These are phyloP conservation scores for Trametes cinnabarina DNA, from an alignment of 768 basidiomycete genomes.

Conservation along the genomic window DNA sequence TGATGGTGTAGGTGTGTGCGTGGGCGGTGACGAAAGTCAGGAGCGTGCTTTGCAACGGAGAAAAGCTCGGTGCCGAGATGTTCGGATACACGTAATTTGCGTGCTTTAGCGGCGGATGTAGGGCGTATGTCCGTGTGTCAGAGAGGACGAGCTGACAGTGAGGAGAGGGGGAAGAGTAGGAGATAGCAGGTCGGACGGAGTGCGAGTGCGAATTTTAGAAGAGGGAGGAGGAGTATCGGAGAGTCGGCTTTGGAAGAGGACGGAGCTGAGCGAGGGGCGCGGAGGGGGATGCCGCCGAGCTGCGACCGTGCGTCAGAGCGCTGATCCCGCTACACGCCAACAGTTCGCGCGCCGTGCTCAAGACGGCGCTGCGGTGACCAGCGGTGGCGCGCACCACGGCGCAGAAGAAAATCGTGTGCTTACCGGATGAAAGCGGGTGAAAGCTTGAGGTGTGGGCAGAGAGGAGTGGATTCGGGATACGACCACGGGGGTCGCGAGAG, in stretches of 20 bases:
- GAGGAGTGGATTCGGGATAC: no score
- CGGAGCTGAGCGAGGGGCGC: not conserved
- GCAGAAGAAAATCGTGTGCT: conserved; percentile 10
- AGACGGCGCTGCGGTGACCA: no score
- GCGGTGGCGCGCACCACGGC: not conserved
- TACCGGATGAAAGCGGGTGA: not conserved
- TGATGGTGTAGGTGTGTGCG: not conserved
- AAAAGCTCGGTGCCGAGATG: conserved; percentile 1
- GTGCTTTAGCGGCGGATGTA: not conserved
- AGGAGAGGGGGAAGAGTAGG: conserved; percentile 1
- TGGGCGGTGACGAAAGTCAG: conserved; percentile 10
- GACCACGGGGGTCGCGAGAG: not conserved
- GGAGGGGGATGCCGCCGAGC: not conserved
- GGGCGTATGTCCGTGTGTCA: not conserved
- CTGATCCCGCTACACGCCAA: no score
- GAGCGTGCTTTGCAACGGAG: not conserved
- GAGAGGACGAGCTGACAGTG: not conserved
- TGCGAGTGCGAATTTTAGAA: not conserved
- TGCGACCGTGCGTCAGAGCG: conserved; percentile 1
- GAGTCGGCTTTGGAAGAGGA: not conserved
- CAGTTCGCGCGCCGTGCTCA: no score
- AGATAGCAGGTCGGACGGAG: not conserved
- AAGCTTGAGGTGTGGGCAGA: no score
- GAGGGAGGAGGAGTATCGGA: not conserved
- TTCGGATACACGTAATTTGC: conserved; percentile 12